A percentile compares a stretch with the other conserved stretches of the same genome.
Conservation (phyloP, 202 grass and related monocot species). For the Sporobolus alterniflorus region DNA sequence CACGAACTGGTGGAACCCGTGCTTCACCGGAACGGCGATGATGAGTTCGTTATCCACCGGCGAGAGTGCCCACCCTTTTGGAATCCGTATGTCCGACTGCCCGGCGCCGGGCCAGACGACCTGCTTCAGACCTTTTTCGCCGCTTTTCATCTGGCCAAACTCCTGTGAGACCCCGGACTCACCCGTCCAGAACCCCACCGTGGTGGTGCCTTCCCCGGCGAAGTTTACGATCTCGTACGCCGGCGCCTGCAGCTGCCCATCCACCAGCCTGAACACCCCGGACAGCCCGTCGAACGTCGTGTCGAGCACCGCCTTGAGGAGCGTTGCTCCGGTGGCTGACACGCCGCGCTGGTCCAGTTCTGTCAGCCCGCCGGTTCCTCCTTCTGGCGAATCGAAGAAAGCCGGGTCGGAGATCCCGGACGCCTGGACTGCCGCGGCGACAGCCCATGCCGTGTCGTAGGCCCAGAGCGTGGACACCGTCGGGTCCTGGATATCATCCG, state of each 20-base stretch:
- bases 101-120: slow-evolving; percentile 45
- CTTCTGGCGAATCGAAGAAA: slow-evolving; percentile 22
- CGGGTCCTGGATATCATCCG: not conserved
- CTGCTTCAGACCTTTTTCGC: slow-evolving; percentile 3
- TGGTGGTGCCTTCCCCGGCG: not conserved
- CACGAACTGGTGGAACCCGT: slow-evolving; percentile 60
- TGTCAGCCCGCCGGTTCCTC: not conserved
- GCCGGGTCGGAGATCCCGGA: not conserved
- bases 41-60: not conserved
- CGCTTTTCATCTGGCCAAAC: not conserved
- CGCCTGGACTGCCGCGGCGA: slow-evolving; percentile 42
- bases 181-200: slow-evolving; percentile 57
- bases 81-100: not conserved
- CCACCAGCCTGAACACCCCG: slow-evolving; percentile 50
- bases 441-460: slow-evolving; percentile 55
- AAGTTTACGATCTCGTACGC: slow-evolving; percentile 62
- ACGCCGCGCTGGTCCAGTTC: slow-evolving; percentile 52
- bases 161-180: slow-evolving; percentile 26
- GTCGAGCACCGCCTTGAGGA: slow-evolving; percentile 43
- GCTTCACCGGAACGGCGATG: slow-evolving; percentile 57
- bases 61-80: slow-evolving; percentile 1
- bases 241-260: slow-evolving; percentile 36
- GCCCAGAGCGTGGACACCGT: slow-evolving; percentile 36
- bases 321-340: slow-evolving; percentile 24
- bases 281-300: slow-evolving; percentile 50